Evolutionary conservation across 768 basidiomycete genomes (phyloP), one percentile per base, ranked within the genome.

Genomic region (Butyriboletus loyo): DNA sequence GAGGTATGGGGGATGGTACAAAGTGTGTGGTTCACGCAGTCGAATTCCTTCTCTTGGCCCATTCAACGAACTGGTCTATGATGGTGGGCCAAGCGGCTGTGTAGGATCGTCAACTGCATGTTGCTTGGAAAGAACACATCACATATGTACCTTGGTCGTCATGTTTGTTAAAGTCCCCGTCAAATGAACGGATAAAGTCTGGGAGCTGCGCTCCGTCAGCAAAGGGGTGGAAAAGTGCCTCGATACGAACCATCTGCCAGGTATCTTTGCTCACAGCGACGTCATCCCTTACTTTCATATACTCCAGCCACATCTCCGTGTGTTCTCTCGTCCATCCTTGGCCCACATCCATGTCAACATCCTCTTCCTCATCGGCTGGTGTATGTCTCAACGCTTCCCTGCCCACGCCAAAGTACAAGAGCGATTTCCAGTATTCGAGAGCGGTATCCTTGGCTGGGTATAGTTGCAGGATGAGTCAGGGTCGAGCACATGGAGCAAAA

Each of bases 201-300:
- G 85, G 73, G 61, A 94, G 89, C 90, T 92, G 64, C 38, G 52
- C 4, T 51, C 49, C 21, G 39, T 61, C 49, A 60, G 54, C 42
- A 19, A 8, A 15, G 45, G 41, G 15, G 42, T 28, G 30, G 35
- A 25, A 43, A 32, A 46, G 27, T 34, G 42, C 71, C 31, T 3
- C 34, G 10, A 19, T 21, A 54, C 84, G 38, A 44, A 89, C 91
- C 90, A 93, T 92, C 46, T 77, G 70, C 92, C 91, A 93, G 17
- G 88, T 89, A 71, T 92, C 92, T 71, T 88, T 90, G 72, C 89
- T 92, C 30, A 95, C 79, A 5, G 89, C 91, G 64, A 87, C 87
- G 21, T 75, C 75, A 1, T 83, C 84, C 57, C 80, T 85, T 64
- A 79, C 73, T 8, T 45, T 55, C 66, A 94, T 68, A 66, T 83